Conservation (phyloP, 2,329 filamentous ascomycete species). For the Fusarium marasasianum region DNA sequence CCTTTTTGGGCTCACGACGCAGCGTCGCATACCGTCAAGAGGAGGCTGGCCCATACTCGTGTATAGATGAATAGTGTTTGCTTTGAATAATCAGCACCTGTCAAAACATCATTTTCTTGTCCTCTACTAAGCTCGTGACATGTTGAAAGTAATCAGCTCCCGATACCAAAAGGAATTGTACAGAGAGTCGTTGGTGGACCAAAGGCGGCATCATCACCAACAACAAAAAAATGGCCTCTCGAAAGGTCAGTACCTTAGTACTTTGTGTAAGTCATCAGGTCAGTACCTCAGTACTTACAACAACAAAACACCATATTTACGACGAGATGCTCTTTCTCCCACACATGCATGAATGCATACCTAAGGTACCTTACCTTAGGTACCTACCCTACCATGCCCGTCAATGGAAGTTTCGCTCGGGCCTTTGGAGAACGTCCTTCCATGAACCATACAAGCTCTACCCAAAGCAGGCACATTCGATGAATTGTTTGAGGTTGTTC, state of each 20-base stretch:
- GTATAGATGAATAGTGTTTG: slow-evolving; percentile 50
- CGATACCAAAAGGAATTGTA: background rate
- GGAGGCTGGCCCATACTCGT: slow-evolving; percentile 46
- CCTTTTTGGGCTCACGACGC: slow-evolving; percentile 4
- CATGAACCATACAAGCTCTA: background rate
- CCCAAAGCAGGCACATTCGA: background rate
- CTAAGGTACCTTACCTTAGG: too few species aligned
- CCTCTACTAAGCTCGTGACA: background rate
- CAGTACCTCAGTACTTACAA: background rate
- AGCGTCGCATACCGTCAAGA: slow-evolving; percentile 35
- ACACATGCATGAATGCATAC: background rate
- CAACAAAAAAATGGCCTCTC: background rate
- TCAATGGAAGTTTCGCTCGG: background rate
- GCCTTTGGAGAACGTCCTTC: background rate
- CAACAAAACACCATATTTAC: background rate
- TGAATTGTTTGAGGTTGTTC: background rate
- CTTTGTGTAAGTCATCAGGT: background rate
- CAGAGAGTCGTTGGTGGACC: background rate
- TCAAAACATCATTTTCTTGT: slow-evolving; percentile 26
- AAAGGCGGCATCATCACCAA: background rate
- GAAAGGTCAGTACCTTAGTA: too few species aligned
- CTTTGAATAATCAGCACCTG: slow-evolving; percentile 47
- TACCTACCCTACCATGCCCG: background rate
- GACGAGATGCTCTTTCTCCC: background rate
- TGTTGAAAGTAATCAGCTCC: background rate